These are phyloP conservation scores for sorghum (Sorghum bicolor) DNA, from an alignment of 176 grass and related monocot species.

Conservation along the genomic window Sorghum_bicolor_NCBIv3 NC_012876.2:59644001-59644500, in stretches of 20 bases:
- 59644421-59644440: slow-evolving; percentile 74
- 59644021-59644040: slow-evolving; percentile 65
- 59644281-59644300: background rate
- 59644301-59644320: slow-evolving; percentile 14
- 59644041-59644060: slow-evolving; percentile 93
- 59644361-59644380: background rate
- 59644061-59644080: slow-evolving; percentile 81
- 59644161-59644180: slow-evolving; percentile 66
- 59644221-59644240: slow-evolving; percentile 95
- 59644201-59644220: slow-evolving; percentile 95
- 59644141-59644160: slow-evolving; percentile 83
- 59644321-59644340: background rate
- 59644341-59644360: background rate
- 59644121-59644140: slow-evolving; percentile 84
- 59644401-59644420: slow-evolving; percentile 42
- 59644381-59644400: background rate
- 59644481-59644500: slow-evolving; percentile 76
- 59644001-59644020: slow-evolving; percentile 67
- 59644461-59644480: slow-evolving; percentile 75
- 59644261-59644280: slow-evolving; percentile 27
- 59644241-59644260: slow-evolving; percentile 91
- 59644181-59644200: slow-evolving; percentile 59
- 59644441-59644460: slow-evolving; percentile 94
- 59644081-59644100: slow-evolving; percentile 78
- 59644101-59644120: slow-evolving; percentile 91